Base-by-base conservation (phyloP, 768 basidiomycete genomes). In the Trametes meyenii region DNA sequence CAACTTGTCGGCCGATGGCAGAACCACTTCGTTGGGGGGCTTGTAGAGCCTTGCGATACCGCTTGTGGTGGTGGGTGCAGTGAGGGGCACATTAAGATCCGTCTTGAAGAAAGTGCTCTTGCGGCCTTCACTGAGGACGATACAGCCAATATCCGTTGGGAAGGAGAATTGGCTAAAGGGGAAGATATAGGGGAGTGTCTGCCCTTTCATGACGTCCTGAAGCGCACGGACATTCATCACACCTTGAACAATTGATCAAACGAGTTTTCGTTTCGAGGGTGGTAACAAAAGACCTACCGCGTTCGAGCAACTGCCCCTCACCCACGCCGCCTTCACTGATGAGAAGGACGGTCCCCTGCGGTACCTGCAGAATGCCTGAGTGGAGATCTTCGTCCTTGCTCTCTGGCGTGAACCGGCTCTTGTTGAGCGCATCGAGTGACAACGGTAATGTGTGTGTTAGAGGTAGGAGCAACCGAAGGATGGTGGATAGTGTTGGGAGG, bases 91-190 rank as follows among this genome's bases (percentile, higher is more conserved):
- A 52, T 75, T 81, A 21, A 86, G 61, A 62, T 83, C 78, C 1
- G 89, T 89, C 89, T 85, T 79, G 71, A 92, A 88, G 68, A 94
- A 87, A 1, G 87, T 77, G 65, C 89, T 91, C 72, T 84, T 86
- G 61, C 77, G 78, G 33, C 91, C 89, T 60, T 87, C 81, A 42
- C 81, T 79, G 11, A 88, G 73, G 0, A 89, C 73, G 19, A 94
- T 64, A 61, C 87, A 83, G n/a, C 74, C 78, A n/a, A 90, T 73
- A 66, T 92, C 90, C 0, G 90, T 92, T 19, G 85, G 78, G 67
- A 94, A 93, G 8, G 79, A 72, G 71, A 88, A 93, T 59, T 71
- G 78, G 69, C 85, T 89, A 72, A 84, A 94, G 1, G 92, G 92
- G 69, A 92, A 94, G 36, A 80, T 71, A 69, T 94, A 94, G 23